These are phyloP conservation scores for Daldinia grandis DNA, from an alignment of 495 filamentous ascomycete species.

Conservation along the genomic window DNA sequence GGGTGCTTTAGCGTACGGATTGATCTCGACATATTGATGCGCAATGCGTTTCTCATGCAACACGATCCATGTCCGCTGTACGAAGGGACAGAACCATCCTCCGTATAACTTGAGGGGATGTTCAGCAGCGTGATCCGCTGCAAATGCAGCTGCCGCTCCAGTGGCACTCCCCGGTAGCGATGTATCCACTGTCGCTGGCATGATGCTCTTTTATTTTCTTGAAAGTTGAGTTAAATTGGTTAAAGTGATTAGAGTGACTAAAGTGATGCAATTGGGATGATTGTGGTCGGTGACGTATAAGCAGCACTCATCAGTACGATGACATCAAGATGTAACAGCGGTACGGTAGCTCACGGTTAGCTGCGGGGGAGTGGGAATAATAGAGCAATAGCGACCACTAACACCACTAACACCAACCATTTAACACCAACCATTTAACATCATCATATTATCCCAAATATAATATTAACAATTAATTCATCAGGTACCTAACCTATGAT, in stretches of 20 bases:
- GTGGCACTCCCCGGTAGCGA: conserved; percentile 39
- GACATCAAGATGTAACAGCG: neutral
- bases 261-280: neutral
- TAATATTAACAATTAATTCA: neutral
- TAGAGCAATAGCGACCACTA: neutral
- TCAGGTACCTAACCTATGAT: neutral
- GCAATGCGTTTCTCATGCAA: conserved; percentile 75
- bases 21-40: conserved; percentile 77
- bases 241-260: neutral
- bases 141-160: conserved; percentile 49
- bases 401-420: too few relatives aligned
- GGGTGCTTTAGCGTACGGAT: conserved; percentile 73
- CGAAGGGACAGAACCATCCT: conserved; percentile 64
- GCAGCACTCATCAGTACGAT: neutral
- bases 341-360: neutral
- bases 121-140: conserved; percentile 44
- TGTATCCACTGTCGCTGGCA: conserved; percentile 47
- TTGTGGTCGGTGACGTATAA: neutral
- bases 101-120: conserved; percentile 59
- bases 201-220: conserved; percentile 1
- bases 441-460: neutral
- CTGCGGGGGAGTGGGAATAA: neutral
- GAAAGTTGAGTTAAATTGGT: neutral
- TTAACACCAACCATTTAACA: neutral
- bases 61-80: conserved; percentile 73